Base-by-base conservation (phyloP, 139 green algal genomes). In the Tetradesmus obliquus region DNA sequence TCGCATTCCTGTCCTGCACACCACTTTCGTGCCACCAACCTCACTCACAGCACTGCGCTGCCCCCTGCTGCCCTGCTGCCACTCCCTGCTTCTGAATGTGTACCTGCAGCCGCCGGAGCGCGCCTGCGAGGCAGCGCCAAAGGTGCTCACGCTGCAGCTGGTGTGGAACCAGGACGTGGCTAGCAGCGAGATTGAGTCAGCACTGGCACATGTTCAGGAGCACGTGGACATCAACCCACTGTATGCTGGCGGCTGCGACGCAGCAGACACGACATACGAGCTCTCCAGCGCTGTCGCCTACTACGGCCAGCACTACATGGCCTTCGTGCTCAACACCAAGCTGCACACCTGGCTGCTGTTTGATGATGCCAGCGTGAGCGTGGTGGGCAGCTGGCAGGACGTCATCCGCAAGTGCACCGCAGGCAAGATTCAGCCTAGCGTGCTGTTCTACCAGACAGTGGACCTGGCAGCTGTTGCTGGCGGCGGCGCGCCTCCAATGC, bases 251-350 rank as follows among this genome's bases (percentile, higher is more conserved):
- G 22, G n/a, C 5, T 20, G 13, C 55, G 55, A 79, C 8, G 60
- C 10, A 15, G 62, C 24, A 5, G 15, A 83, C 60, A 93, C 58
- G 1, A 82, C 80, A 0, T 98, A 97, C 92, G 60, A 89, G 51
- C 95, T 98, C 84, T 92, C 92, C 92, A 95, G 93, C 92, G 96
- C 97, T 95, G 96, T 99, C 90, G 97, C 97, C 90, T 99, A 98
- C 95, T 98, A 98, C 87, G 97, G 97, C 22, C 93, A 95, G 93
- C 97, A 99, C 91, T 99, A 99, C 95, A 94, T 97, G 76, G 98
- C 97, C 22, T 97, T 99, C 88, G 96, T 98, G 82, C 83, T 90
- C 93, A 87, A 94, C 87, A 82, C 71, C 2, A 85, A 95, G 54
- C 85, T 93, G 12, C 90, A 88, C 54, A 58, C 76, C 53, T 99